phyloP scores from a whole-genome alignment of 345 rosid species.

The Bruguiera parviflora region DNA sequence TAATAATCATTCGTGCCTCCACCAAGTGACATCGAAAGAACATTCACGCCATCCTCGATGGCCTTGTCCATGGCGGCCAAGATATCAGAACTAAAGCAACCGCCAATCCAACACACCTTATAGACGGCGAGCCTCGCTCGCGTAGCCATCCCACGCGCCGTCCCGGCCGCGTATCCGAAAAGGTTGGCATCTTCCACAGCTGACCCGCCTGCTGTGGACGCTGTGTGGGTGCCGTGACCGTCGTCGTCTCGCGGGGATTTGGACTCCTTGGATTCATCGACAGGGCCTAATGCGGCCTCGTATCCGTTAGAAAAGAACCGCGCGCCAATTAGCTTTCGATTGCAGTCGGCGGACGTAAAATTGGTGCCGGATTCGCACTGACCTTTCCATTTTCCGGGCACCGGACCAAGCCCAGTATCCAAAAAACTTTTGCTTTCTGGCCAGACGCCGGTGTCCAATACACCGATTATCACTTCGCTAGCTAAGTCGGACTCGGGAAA shows the following conservation, averaged over 20 bases:
- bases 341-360: slow-evolving; percentile 17
- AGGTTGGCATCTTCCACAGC: slow-evolving; percentile 21
- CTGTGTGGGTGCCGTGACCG: slow-evolving; percentile 42
- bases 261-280: slow-evolving; percentile 36
- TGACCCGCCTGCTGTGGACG: slow-evolving; percentile 25
- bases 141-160: slow-evolving; percentile 27
- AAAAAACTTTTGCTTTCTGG: slow-evolving; percentile 37
- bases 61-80: slow-evolving; percentile 35
- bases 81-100: slow-evolving; percentile 39
- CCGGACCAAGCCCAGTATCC: slow-evolving; percentile 35
- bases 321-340: slow-evolving; percentile 32
- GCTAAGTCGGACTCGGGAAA: slow-evolving; percentile 27
- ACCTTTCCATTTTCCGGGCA: slow-evolving; percentile 28
- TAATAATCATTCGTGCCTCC: slow-evolving; percentile 30
- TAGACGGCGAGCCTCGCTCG: slow-evolving; percentile 24
- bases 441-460: slow-evolving; percentile 41
- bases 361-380: slow-evolving; percentile 27
- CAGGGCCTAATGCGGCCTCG: slow-evolving; percentile 34
- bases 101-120: slow-evolving; percentile 28
- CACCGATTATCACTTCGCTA: slow-evolving; percentile 33
- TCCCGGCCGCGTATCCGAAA: slow-evolving; percentile 20
- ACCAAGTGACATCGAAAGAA: slow-evolving; percentile 38
- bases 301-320: slow-evolving; percentile 33
- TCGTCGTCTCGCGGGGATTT: slow-evolving; percentile 41
- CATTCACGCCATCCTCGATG: slow-evolving; percentile 32